Evolutionary conservation across 2,329 filamentous ascomycete genomes (phyloP), one percentile per base, ranked within the genome.

Genomic region (Aspergillus pseudoterreus): DNA sequence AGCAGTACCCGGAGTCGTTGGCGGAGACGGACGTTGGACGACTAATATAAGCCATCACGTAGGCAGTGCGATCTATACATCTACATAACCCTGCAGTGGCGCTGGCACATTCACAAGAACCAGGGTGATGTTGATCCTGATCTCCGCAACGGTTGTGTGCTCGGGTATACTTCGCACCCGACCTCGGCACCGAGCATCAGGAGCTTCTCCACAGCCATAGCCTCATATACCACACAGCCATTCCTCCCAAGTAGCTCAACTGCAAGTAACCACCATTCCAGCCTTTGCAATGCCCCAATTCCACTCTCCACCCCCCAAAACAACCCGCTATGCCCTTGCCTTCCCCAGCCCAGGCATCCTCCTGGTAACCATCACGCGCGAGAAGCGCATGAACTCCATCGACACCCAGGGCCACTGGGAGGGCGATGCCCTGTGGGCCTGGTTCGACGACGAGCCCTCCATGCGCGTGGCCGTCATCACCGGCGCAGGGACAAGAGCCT

Each of bases 281-380:
- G 38, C 2, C 14, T 4, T 6, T 3, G 6, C 38, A 17, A 42
- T 42, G 39, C 4, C 39, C n/a, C 35, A n/a, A 15, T 42, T 42
- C 19, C 5, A 17, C 15, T 10, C 39, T 17, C 39, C 39, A 17
- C 39, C 39, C 17, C 39, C 39, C 17, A 21, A 17, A 42, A 42
- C 38, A 17, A 42, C 39, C 39, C 15, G 15, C 39, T 42, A 42
- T 17, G 15, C n/a, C 17, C 39, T 42, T 19, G 60, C 66, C 43
- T 72, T 74, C 63, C 77, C 77, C 57, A 57, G 63, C 41, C 57
- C 68, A 15, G 63, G 67, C 44, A 63, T 77, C 57, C 63, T 78
- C 47, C 64, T 78, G 53, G 69, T 77, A 53, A 72, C 75, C 52
- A 71, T 76, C 50, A 70, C 72, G 47, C 65, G 73, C 5, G 65